Evolutionary conservation across 371 early-diverging fungal species (phyloP).

Genomic region (Umbelopsis sp.): DNA sequence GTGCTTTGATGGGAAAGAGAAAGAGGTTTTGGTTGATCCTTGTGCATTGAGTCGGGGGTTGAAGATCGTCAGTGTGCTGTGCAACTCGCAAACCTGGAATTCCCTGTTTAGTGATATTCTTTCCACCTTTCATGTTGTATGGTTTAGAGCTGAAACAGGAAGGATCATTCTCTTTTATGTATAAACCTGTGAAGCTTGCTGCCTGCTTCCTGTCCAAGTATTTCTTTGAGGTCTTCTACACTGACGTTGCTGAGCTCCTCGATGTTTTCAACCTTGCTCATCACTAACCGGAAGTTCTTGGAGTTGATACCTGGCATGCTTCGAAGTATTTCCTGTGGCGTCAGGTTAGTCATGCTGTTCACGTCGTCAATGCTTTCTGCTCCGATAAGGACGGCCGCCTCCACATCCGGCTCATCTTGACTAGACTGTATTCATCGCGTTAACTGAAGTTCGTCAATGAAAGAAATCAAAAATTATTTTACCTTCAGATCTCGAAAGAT

Average conservation of each 20-base stretch:
- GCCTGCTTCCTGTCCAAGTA: constrained; percentile 64
- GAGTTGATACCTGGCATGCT: constrained; percentile 85
- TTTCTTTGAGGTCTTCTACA: constrained; percentile 40
- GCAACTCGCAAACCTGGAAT: neutral
- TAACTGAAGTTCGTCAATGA: neutral
- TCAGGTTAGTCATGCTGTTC: constrained; percentile 68
- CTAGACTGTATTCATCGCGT: constrained; percentile 53
- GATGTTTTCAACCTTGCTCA: constrained; percentile 65
- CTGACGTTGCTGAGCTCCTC: constrained; percentile 60
- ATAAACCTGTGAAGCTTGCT: constrained; percentile 59
- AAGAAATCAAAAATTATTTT: constrained; percentile 4
- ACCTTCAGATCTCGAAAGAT: constrained; percentile 92
- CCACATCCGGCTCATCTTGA: constrained; percentile 74
- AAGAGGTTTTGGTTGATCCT: neutral
- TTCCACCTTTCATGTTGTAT: neutral
- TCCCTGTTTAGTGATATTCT: neutral
- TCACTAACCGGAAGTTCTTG: constrained; percentile 75
- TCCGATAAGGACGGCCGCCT: constrained; percentile 72
- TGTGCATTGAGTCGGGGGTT: constrained; percentile 8
- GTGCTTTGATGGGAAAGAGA: neutral
- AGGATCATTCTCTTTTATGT: constrained; percentile 22
- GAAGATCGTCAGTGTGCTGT: neutral
- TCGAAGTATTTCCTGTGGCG: constrained; percentile 80
- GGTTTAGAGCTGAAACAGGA: neutral
- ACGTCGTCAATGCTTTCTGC: constrained; percentile 67